These are phyloP conservation scores for Phytophthora lateralis DNA, from an alignment of 352 stramenopile species.

Conservation along the genomic window DNA sequence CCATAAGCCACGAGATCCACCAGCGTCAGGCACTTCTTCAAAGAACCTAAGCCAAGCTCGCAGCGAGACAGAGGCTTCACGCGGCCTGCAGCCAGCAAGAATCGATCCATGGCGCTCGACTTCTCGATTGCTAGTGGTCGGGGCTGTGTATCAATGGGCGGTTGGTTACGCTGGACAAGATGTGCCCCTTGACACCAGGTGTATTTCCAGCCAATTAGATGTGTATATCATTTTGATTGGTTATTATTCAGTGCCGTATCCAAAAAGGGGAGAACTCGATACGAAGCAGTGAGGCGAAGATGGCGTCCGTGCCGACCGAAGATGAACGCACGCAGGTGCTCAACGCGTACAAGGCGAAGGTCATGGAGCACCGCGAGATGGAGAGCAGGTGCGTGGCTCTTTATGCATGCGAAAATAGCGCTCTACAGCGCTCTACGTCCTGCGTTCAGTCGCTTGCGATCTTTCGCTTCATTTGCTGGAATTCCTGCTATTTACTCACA, in stretches of 20 bases:
- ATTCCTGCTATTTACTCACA: slow-evolving; percentile 5
- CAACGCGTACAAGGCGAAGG: slow-evolving; percentile 95
- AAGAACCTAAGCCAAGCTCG: slow-evolving; percentile 36
- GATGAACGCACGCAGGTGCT: slow-evolving; percentile 94
- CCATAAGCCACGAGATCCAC: slow-evolving; percentile 88
- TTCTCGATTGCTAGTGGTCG: no score
- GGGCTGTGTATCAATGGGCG: neutral
- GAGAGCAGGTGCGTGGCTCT: slow-evolving; percentile 86
- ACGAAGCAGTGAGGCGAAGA: slow-evolving; percentile 29
- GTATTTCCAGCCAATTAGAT: slow-evolving; percentile 29
- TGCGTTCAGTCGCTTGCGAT: slow-evolving; percentile 12
- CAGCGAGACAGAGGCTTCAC: slow-evolving; percentile 76
- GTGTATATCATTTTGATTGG: slow-evolving; percentile 6
- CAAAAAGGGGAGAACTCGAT: slow-evolving; percentile 24
- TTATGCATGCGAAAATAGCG: neutral
- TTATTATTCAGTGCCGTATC: slow-evolving; percentile 21
- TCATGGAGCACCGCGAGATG: slow-evolving; percentile 96
- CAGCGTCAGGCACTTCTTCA: slow-evolving; percentile 77
- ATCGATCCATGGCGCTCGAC: slow-evolving; percentile 42
- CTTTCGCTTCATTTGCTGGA: slow-evolving; percentile 12
- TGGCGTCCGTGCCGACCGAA: slow-evolving; percentile 70
- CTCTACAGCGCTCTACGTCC: slow-evolving; percentile 1
- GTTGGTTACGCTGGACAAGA: neutral
- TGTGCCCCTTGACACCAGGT: slow-evolving; percentile 7
- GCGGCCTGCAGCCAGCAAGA: slow-evolving; percentile 60